Base-by-base conservation (phyloP, 202 grass and related monocot genomes). In the Panicum virgatum region DNA sequence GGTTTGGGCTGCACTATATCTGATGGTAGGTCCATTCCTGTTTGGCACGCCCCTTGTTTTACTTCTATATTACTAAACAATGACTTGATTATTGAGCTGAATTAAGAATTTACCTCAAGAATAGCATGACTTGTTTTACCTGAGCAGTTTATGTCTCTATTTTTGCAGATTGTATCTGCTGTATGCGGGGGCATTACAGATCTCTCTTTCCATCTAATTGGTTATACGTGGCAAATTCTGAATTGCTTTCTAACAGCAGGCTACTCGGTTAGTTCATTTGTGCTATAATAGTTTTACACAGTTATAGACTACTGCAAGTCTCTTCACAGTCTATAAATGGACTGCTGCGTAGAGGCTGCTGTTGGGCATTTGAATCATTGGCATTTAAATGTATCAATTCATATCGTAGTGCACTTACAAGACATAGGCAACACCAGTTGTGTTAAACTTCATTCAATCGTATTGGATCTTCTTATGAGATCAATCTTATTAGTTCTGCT, bases 211-310 rank as follows among this genome's bases (percentile, higher is more conserved):
- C 76, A 99, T 94, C 81, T 90, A 63, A 36, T 89, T 75, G 92
- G 95, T 11, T 98, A 99, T 73, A 80, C 48, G 1, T 99, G 96
- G 96, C 96, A 99, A 75, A 85, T 99, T 77, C 57, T 90, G 20
- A 99, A 99, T 90, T 99, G 96, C 72, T 82, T 99, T 84, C 61
- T 99, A 57, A 99, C 93, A 26, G 96, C 96, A 64, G 85, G 78
- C 12, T 99, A 99, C 63, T 96, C 96, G 70, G 96, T 94, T 80
- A 82, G 83, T 81, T 76, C 10, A 75, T 67, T 57, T 51, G 9
- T 39, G 39, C 39, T 57, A n/a, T 57, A 22, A 46, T 34, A 73
- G 32, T 77, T 81, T 83, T 47, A 68, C 18, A 30, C 65, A 62
- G 57, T 56, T 42, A 51, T 66, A 70, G 12, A 57, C 8, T 73